phyloP scores from a whole-genome alignment of 2,329 filamentous ascomycete species.

The Penicillium decumbens region DNA sequence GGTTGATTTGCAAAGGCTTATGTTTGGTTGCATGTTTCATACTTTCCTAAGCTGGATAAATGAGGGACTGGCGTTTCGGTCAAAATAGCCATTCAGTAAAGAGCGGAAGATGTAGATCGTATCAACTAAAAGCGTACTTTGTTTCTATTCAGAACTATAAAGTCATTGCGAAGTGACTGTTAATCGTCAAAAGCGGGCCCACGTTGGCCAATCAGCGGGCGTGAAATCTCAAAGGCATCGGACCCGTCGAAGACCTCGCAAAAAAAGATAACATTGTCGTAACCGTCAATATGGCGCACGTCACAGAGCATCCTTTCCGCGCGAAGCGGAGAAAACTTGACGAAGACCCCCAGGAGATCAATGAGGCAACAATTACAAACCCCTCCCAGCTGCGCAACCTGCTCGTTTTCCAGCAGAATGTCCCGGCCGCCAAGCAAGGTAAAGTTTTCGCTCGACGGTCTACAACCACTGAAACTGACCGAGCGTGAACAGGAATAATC shows the following conservation, averaged over 20 bases:
- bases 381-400: constrained; percentile 64
- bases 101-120: not conserved
- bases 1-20: constrained; percentile 40
- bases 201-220: constrained; percentile 15
- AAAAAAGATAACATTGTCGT: constrained; percentile 14
- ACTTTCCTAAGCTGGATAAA: not conserved
- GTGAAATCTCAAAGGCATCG: constrained; percentile 23
- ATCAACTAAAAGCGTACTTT: not conserved
- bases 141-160: not conserved
- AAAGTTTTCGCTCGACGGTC: constrained; percentile 46
- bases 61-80: not conserved
- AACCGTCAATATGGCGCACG: constrained; percentile 28
- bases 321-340: constrained; percentile 42
- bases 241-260: constrained; percentile 14
- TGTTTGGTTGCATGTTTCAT: not conserved
- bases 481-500: constrained; percentile 33
- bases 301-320: constrained; percentile 31
- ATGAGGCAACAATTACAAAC: constrained; percentile 36
- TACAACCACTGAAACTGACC: constrained; percentile 5
- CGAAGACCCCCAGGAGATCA: constrained; percentile 15
- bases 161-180: not conserved
- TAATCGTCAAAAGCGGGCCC: constrained; percentile 7
- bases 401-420: constrained; percentile 67
- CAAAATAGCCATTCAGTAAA: not conserved
- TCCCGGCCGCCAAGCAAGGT: constrained; percentile 56